Evolutionary conservation across 306 rosid genomes (phyloP).

Genomic region (Lagenaria siceraria): DNA sequence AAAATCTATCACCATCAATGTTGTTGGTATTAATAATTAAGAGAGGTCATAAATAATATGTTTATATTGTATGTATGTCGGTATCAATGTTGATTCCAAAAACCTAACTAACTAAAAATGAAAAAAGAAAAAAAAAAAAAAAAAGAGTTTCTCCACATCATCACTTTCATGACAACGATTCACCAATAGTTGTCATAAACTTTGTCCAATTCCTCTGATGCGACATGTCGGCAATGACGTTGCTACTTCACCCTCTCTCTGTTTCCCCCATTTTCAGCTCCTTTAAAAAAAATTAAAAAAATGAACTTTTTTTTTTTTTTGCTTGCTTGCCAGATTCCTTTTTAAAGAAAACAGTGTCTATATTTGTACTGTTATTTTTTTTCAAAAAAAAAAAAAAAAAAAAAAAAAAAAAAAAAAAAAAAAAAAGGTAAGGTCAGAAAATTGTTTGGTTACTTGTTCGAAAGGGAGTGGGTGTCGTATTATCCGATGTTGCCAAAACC

Average conservation of each 20-base stretch:
- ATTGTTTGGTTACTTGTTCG: background rate
- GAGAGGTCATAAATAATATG: background rate
- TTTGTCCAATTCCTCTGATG: background rate
- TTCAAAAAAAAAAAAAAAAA: no score
- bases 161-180: background rate
- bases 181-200: background rate
- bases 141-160: background rate
- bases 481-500: background rate
- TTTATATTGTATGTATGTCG: background rate
- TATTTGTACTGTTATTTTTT: background rate
- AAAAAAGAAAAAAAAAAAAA: no score
- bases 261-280: background rate
- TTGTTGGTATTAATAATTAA: background rate
- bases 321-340: no score
- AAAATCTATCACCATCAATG: background rate
- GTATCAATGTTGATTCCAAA: constrained; percentile 6
- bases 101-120: background rate
- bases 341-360: background rate
- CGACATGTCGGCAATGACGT: constrained; percentile 9
- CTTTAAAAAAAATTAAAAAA: background rate
- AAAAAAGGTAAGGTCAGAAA: background rate
- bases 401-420: no score
- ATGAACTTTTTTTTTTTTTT: background rate
- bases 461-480: constrained; percentile 1
- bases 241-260: background rate